phyloP scores from a whole-genome alignment of 257 asterid genomes.

The Fraxinus pennsylvanica region DNA sequence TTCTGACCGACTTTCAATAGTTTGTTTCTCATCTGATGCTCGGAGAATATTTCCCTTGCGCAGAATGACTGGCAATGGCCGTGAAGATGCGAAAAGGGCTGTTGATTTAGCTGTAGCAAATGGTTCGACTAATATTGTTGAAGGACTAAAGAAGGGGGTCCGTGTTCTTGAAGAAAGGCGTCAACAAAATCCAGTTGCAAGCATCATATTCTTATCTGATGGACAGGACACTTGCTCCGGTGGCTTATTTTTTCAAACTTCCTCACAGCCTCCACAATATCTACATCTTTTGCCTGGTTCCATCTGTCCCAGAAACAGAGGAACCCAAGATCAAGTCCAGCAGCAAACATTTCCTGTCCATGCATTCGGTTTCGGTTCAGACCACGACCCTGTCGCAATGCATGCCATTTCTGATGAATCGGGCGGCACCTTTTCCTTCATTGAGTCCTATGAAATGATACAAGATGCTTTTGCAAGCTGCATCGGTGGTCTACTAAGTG shows the following conservation, averaged over 20 bases:
- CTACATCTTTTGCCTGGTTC: constrained; percentile 22
- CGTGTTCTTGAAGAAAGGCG: constrained; percentile 32
- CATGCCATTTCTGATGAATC: constrained; percentile 26
- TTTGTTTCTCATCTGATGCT: constrained; percentile 24
- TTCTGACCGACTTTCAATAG: constrained; percentile 26
- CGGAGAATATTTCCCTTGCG: constrained; percentile 13
- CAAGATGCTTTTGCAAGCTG: constrained; percentile 29
- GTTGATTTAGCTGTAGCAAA: not conserved
- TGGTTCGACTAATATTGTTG: constrained; percentile 30
- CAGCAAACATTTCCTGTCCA: constrained; percentile 15
- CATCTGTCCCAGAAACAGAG: constrained; percentile 16
- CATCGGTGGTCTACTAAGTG: constrained; percentile 28
- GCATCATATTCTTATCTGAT: constrained; percentile 40
- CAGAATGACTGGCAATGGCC: constrained; percentile 26
- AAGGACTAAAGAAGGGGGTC: constrained; percentile 32
- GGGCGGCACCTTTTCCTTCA: constrained; percentile 25
- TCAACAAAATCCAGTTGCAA: constrained; percentile 27
- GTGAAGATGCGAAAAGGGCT: constrained; percentile 16
- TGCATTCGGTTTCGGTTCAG: constrained; percentile 27
- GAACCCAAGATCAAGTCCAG: not conserved
- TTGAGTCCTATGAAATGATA: constrained; percentile 18
- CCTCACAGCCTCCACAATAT: not conserved
- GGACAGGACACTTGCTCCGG: constrained; percentile 13
- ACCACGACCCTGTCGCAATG: constrained; percentile 26
- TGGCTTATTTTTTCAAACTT: not conserved